Evolutionary conservation across 345 rosid genomes (phyloP), one percentile per base, ranked within the genome.

Genomic region (Punica granatum): DNA sequence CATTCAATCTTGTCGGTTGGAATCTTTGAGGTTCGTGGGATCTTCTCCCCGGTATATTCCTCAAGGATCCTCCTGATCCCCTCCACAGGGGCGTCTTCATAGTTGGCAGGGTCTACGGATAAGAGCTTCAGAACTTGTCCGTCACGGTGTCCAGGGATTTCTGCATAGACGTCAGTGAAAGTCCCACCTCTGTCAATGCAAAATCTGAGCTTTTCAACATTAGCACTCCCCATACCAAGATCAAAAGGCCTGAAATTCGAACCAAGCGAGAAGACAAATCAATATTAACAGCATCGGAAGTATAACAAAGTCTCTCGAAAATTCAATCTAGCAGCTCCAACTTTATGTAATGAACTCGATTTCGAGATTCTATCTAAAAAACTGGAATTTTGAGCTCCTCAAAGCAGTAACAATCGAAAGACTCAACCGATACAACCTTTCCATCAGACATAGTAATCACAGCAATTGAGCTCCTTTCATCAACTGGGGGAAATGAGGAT

Each of bases 151-250:
- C 99, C 96, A 0, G 99, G 99, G 46, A 94, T 78, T 77, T 91
- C 97, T 16, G 99, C 96, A 59, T 93, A 93, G n/a, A 93, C 89
- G 67, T 93, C 99, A 35, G 97, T 93, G 74, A 93, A 93, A 4
- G 99, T 91, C 13, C 97, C 99, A 8, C 99, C 99, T 82, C 96
- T 82, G 64, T 94, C 97, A 3, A 89, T 91, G 76, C 97, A 91
- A 79, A 90, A 89, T 75, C 90, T 74, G 14, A 94, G 79, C 70
- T 86, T 91, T 63, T 84, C 92, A 60, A 72, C 84, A 3, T 48
- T 54, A 1, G 62, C 63, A 63, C 83, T 79, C 43, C 84, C 90
- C 96, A 88, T 88, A 58, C 21, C 48, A 25, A 16, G 31, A 48
- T 51, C 68, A 13, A 25, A 32, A 37, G 6, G n/a, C 66, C 66